phyloP scores from a whole-genome alignment of 2,329 filamentous ascomycete species.

The Drechslerella dactyloides region DNA sequence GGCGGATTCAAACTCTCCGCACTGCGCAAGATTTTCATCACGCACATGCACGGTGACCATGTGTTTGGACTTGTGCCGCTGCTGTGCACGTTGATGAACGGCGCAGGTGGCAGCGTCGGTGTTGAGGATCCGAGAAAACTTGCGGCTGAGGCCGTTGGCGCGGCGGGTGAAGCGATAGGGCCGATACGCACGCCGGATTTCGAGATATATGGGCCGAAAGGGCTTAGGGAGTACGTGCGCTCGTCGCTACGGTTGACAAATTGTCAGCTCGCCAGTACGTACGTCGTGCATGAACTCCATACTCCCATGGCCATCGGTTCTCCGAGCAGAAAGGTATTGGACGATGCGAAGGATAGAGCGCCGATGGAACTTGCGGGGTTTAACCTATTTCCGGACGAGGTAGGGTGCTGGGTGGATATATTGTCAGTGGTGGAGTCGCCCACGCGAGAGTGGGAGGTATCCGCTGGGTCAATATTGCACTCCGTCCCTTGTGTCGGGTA shows the following conservation, averaged over 20 bases:
- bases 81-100: constrained; percentile 52
- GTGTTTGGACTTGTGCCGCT: constrained; percentile 53
- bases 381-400: constrained; percentile 47
- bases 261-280: constrained; percentile 47
- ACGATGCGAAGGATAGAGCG: constrained; percentile 22
- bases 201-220: constrained; percentile 53
- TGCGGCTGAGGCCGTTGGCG: constrained; percentile 4
- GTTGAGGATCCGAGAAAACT: constrained; percentile 49
- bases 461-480: constrained; percentile 52
- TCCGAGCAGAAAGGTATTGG: neutral
- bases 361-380: constrained; percentile 48
- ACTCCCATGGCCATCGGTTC: constrained; percentile 3
- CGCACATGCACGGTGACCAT: constrained; percentile 54
- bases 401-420: constrained; percentile 51
- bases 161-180: neutral
- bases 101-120: constrained; percentile 50
- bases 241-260: constrained; percentile 50
- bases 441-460: constrained; percentile 48
- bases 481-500: constrained; percentile 53
- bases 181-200: constrained; percentile 22
- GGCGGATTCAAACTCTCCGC: constrained; percentile 38
- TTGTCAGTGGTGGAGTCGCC: constrained; percentile 16
- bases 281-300: constrained; percentile 53
- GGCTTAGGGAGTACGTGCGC: constrained; percentile 52
- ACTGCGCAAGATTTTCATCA: constrained; percentile 54